These are phyloP conservation scores for Fusarium stilboides DNA, from an alignment of 2,329 filamentous ascomycete genomes.

Conservation along the genomic window DNA sequence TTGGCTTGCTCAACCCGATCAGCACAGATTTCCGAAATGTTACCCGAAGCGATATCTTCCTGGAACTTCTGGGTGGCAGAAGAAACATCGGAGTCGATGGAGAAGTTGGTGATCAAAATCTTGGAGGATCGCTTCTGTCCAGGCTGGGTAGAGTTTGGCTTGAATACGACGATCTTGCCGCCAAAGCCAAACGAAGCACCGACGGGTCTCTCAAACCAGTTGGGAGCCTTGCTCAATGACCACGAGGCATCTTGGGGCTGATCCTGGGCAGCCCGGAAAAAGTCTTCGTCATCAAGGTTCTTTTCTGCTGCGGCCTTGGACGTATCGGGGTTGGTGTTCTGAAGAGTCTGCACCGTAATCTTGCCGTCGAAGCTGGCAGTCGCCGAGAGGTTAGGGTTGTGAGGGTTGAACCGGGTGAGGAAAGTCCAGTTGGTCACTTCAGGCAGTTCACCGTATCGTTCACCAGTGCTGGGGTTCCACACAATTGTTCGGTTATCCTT, in stretches of 20 bases:
- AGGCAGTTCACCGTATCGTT: conserved; percentile 91
- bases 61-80: conserved; percentile 90
- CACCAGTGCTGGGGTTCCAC: conserved; percentile 95
- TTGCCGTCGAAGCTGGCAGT: conserved; percentile 98
- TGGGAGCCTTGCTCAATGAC: conserved; percentile 86
- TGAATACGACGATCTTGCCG: conserved; percentile 88
- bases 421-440: conserved; percentile 99
- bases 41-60: conserved; percentile 81
- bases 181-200: conserved; percentile 96
- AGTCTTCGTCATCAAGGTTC: conserved; percentile 90
- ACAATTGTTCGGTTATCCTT: conserved; percentile 97
- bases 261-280: conserved; percentile 93
- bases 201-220: conserved; percentile 88
- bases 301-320: conserved; percentile 77
- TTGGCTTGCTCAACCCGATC: conserved; percentile 81
- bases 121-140: conserved; percentile 80
- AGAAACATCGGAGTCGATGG: conserved; percentile 88
- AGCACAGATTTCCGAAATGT: conserved; percentile 85
- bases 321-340: conserved; percentile 89
- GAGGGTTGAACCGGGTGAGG: conserved; percentile 92
- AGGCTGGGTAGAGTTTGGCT: conserved; percentile 69
- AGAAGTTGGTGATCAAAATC: conserved; percentile 88
- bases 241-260: conserved; percentile 94
- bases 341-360: conserved; percentile 92
- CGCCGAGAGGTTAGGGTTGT: conserved; percentile 91